phyloP scores from a whole-genome alignment of 441 rosid genomes.

The Hura crepitans region DNA sequence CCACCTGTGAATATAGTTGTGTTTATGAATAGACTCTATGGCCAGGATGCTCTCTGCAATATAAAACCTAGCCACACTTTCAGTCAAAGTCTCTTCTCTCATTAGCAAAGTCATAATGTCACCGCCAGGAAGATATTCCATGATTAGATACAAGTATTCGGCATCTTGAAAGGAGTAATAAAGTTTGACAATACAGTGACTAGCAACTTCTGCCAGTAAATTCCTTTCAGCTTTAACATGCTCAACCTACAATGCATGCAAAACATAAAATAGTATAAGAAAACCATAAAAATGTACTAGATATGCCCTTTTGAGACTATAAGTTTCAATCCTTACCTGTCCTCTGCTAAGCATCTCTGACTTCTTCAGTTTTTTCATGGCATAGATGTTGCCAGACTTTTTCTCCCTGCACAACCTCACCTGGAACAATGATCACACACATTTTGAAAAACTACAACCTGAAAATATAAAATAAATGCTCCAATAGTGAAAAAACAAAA shows the following conservation, averaged over 20 bases:
- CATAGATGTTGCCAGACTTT: conserved; percentile 81
- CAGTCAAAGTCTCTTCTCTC: conserved; percentile 91
- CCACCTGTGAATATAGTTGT: conserved; percentile 91
- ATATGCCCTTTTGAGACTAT: background rate
- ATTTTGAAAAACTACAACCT: background rate
- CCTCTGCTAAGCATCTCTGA: conserved; percentile 98
- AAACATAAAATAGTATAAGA: conserved; percentile 11
- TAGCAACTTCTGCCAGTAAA: conserved; percentile 92
- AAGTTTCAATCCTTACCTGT: conserved; percentile 54
- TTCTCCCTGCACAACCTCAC: conserved; percentile 85
- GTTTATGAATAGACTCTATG: conserved; percentile 88
- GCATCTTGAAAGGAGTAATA: conserved; percentile 88
- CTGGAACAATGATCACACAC: conserved; percentile 36
- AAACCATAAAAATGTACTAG: conserved; percentile 4
- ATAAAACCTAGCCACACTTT: conserved; percentile 87
- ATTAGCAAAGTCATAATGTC: conserved; percentile 94
- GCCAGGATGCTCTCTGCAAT: conserved; percentile 88
- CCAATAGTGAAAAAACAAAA: too few species aligned
- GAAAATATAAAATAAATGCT: too few species aligned
- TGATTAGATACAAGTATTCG: conserved; percentile 75
- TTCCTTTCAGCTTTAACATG: conserved; percentile 97
- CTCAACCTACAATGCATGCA: conserved; percentile 55
- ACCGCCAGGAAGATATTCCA: conserved; percentile 98
- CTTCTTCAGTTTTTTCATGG: conserved; percentile 97
- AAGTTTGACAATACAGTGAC: conserved; percentile 87